Evolutionary conservation across 1,284 basidiomycete species (phyloP).

Genomic region (Trichosporon sp.): DNA sequence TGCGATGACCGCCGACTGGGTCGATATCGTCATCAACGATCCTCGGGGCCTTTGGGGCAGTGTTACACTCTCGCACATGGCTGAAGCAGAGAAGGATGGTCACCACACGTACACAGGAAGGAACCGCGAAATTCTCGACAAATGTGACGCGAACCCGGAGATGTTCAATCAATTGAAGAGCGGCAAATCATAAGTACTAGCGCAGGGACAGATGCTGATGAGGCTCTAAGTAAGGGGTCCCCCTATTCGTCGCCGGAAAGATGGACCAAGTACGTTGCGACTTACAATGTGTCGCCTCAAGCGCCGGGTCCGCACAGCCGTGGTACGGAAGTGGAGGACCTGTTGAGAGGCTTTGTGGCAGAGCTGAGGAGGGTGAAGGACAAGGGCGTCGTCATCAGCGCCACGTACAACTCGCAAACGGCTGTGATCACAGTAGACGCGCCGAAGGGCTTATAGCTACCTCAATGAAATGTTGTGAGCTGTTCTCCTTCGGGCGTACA

Average conservation of each 20-base stretch:
- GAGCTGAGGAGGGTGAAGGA: background rate
- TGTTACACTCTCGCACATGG: background rate
- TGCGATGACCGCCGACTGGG: background rate
- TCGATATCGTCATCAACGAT: background rate
- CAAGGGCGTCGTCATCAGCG: background rate
- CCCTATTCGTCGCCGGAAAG: background rate
- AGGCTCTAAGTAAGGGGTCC: too few species aligned
- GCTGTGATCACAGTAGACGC: background rate
- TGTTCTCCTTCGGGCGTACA: background rate
- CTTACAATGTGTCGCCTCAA: background rate
- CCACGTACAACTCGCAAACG: background rate
- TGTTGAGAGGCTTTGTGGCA: background rate
- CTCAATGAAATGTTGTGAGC: background rate
- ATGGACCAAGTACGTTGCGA: background rate
- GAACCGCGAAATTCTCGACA: background rate
- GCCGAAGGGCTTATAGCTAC: background rate
- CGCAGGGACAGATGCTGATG: background rate
- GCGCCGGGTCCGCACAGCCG: background rate
- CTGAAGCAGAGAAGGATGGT: background rate
- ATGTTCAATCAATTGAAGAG: background rate
- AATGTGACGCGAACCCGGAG: background rate
- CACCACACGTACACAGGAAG: background rate
- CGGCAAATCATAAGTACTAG: background rate
- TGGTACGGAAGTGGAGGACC: background rate
- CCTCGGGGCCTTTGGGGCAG: background rate